phyloP scores from a whole-genome alignment of 1,284 basidiomycete species.

The Dichomitus squalens region DNA sequence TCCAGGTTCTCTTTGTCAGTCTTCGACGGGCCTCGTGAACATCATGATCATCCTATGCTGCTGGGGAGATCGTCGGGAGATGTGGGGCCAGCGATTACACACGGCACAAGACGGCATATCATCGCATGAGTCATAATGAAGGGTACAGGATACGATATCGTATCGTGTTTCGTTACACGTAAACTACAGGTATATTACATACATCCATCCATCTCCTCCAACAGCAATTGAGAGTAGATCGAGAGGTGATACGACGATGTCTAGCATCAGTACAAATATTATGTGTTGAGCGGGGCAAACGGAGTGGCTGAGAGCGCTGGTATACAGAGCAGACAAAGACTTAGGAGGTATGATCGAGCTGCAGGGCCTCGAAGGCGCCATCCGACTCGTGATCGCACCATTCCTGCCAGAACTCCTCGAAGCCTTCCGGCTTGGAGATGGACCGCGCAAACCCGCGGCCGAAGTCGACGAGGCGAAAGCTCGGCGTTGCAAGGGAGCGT shows the following conservation, averaged over 20 bases:
- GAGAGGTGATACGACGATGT: no score
- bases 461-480: slow-evolving; percentile 55
- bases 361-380: background rate
- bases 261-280: no score
- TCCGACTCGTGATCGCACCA: slow-evolving; percentile 2
- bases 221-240: background rate
- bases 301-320: no score
- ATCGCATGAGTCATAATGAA: background rate
- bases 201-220: background rate
- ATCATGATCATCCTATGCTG: background rate
- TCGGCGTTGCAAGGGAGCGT: slow-evolving; percentile 28
- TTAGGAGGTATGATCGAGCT: background rate
- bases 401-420: background rate
- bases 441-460: slow-evolving; percentile 29
- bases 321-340: no score
- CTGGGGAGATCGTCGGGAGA: background rate
- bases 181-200: background rate
- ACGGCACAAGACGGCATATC: background rate
- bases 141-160: background rate
- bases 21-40: background rate
- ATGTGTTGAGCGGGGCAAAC: no score
- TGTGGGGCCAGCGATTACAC: background rate
- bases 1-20: background rate
- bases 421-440: background rate
- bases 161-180: background rate